Percentiles rank a stretch among this genome's conserved stretches.
phyloP scores from a whole-genome alignment of 2,329 filamentous ascomycete species.

The Paracoccidioides lutzii region DNA sequence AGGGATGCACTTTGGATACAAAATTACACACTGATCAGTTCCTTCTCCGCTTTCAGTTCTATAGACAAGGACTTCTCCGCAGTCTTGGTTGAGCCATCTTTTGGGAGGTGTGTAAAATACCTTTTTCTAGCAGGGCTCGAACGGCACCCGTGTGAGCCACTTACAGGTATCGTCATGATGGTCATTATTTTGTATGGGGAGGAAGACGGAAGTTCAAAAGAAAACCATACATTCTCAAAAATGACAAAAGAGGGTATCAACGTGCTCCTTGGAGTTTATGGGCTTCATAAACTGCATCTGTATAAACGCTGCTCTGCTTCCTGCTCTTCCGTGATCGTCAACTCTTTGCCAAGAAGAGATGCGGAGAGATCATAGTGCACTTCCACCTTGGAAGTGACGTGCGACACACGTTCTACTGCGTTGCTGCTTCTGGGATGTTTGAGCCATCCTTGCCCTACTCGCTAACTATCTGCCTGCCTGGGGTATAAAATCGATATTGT shows the following conservation, averaged over 20 bases:
- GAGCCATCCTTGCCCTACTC: neutral
- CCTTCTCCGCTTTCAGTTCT: slow-evolving; percentile 13
- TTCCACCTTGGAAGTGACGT: slow-evolving; percentile 9
- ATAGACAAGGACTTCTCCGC: slow-evolving; percentile 10
- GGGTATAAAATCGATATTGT: no score
- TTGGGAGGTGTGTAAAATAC: slow-evolving; percentile 11
- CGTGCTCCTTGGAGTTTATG: slow-evolving; percentile 12
- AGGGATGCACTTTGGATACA: neutral
- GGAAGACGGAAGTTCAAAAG: neutral
- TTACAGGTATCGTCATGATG: neutral
- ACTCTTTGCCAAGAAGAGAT: slow-evolving; percentile 4
- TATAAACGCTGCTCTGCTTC: neutral
- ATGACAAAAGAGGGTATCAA: slow-evolving; percentile 12
- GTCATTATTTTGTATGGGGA: neutral
- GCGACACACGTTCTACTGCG: no score
- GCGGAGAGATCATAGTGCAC: slow-evolving; percentile 8
- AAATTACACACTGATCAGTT: slow-evolving; percentile 12
- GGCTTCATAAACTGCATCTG: slow-evolving; percentile 5
- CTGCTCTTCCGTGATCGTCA: neutral
- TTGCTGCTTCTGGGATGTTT: slow-evolving; percentile 5
- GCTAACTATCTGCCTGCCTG: no score
- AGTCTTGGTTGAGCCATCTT: slow-evolving; percentile 8
- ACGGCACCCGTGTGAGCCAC: slow-evolving; percentile 8
- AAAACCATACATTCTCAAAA: slow-evolving; percentile 12
- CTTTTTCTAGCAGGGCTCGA: slow-evolving; percentile 10